Base-by-base conservation (phyloP, 1,284 basidiomycete species). In the Anthracocystis setariae region DNA sequence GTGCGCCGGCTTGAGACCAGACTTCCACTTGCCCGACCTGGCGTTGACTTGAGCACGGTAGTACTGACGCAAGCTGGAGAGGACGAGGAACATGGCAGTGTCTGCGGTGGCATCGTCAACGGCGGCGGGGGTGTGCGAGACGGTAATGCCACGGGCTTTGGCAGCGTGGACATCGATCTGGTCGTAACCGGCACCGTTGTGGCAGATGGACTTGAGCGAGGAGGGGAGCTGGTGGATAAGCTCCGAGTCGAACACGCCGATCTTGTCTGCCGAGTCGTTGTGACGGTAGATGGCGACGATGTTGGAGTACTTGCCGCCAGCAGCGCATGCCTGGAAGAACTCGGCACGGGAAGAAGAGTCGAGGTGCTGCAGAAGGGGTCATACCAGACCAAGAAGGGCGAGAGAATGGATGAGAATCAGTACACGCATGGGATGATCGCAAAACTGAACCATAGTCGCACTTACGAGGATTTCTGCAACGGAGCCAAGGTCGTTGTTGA, bases 231-330 rank as follows among this genome's bases (percentile, higher is more conserved):
- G 29, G 21, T 49, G 47, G 23, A 80, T 59, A 12, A 80, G 73
- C 42, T 77, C 69, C 43, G 68, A 51, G 51, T 80, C 78, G 37
- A 80, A 80, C 25, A 70, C 46, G 33, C 78, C 78, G 25, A 79
- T 66, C 38, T 72, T 75, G 51, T 60, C 47, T 0, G 69, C 70
- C 2, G 80, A 77, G 32, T 81, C 84, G 83, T 91, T 90, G 81
- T 90, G 87, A 52, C 92, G 87, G 85, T 93, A 95, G 63, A 95
- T 88, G 24, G 89, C 93, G 12, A 90, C 87, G 2, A 89, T 87
- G 35, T 88, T 88, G 45, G 86, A 86, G 84, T 93, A 95, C 59
- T 64, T 74, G 46, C 77, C 76, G 24, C 76, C 71, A 5, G 55
- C 56, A 17, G 52, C 38, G 51, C 70, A 64, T 5, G 73, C 70